Evolutionary conservation across 2,329 filamentous ascomycete genomes (phyloP).

Genomic region (Lachnellula suecica): DNA sequence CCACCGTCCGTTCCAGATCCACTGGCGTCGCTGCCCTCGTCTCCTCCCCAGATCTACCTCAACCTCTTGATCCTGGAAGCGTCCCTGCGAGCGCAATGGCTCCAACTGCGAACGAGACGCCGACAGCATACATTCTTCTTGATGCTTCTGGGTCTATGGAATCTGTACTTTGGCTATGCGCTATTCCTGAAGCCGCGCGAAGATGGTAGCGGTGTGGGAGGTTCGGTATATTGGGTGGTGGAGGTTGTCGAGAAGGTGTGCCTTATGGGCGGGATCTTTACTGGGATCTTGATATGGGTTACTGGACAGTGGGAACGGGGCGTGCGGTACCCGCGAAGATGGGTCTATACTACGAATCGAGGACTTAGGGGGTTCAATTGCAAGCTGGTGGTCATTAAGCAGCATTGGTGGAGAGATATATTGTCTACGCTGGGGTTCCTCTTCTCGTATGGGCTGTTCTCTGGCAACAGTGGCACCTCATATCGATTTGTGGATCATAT

Average conservation of each 20-base stretch:
- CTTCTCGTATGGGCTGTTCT: constrained; percentile 73
- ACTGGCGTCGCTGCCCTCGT: constrained; percentile 33
- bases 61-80: constrained; percentile 97
- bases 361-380: constrained; percentile 91
- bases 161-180: constrained; percentile 80
- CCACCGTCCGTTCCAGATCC: constrained; percentile 32
- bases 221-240: constrained; percentile 94
- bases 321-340: constrained; percentile 88
- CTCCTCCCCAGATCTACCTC: constrained; percentile 71
- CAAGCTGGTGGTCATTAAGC: constrained; percentile 87
- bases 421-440: constrained; percentile 73
- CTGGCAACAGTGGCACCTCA: constrained; percentile 63
- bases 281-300: constrained; percentile 83
- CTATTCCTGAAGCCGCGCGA: constrained; percentile 95
- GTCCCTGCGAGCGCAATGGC: constrained; percentile 87
- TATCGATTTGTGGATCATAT: constrained; percentile 76
- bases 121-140: constrained; percentile 94
- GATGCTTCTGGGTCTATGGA: constrained; percentile 76
- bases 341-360: constrained; percentile 86
- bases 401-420: constrained; percentile 78
- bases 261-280: constrained; percentile 87
- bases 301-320: constrained; percentile 97
- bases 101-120: constrained; percentile 82
- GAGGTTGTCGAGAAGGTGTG: constrained; percentile 89
- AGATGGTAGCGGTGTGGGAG: constrained; percentile 86